Evolutionary conservation across 306 rosid species (phyloP), one percentile per base, ranked within the genome.

Genomic region (Pyrus communis): DNA sequence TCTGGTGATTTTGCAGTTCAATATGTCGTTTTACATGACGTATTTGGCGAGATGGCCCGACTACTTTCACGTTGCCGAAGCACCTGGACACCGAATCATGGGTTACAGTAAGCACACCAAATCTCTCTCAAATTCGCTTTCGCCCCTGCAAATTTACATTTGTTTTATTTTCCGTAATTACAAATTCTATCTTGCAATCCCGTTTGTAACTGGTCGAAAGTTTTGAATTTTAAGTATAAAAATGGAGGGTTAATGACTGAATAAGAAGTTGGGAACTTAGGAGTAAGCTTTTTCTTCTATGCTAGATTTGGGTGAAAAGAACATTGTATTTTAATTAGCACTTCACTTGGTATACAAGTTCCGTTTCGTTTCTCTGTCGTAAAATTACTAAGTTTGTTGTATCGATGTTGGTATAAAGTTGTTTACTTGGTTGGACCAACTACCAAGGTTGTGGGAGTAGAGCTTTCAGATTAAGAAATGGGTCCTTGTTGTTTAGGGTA

Each of bases 21-120:
- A 92, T 70, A 96, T 96, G 99, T 96, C 98, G 18, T 92, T 92
- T 87, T 96, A 96, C 80, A 92, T 96, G 99, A 91, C 99, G 77
- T 96, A 96, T 75, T 85, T 96, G 2, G 99, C 99, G 4, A 81
- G 99, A 85, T 96, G 99, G 98, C 99, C 98, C 0, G 98, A 96
- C 27, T 96, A 96, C 78, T 96, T 96, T 84, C 97, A 96, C 27
- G 97, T 92, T 12, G 98, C 99, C 10, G 82, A 89, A 88, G 97
- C 84, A 64, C 97, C 96, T 25, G 96, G 91, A 12, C 88, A 86
- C 80, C 89, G 76, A 63, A 86, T 96, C 64, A 96, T 96, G 97
- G 97, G 98, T 75, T 93, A 95, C 89, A 95, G 98, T 95, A 83
- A 88, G 97, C 72, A 7, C 58, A 38, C 21, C 42, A 54, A 15